phyloP scores from a whole-genome alignment of 495 filamentous ascomycete species.

The Podospora bellae-mahoneyi region DNA sequence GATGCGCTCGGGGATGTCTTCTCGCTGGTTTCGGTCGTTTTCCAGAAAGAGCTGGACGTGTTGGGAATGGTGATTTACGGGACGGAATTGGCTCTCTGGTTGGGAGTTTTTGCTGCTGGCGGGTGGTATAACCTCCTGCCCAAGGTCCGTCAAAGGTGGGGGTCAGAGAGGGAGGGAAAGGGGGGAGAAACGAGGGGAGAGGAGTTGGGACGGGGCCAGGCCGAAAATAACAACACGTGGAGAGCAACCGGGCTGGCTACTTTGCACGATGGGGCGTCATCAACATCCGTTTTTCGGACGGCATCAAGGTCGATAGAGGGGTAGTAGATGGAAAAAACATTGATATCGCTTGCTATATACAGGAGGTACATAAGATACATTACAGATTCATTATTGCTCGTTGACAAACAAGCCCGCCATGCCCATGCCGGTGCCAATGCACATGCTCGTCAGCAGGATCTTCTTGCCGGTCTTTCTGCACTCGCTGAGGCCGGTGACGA shows the following conservation, averaged over 20 bases:
- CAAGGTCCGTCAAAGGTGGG: conserved; percentile 36
- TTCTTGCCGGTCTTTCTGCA: conserved; percentile 74
- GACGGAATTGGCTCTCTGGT: conserved; percentile 58
- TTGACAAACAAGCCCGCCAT: conserved; percentile 87
- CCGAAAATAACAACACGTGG: neutral
- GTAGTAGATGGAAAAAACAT: neutral
- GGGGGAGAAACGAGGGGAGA: neutral
- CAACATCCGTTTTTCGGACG: neutral
- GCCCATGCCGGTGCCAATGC: conserved; percentile 75
- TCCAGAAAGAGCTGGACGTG: conserved; percentile 52
- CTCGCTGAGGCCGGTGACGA: conserved; percentile 81
- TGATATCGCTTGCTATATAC: conserved; percentile 5
- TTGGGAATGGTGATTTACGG: conserved; percentile 61
- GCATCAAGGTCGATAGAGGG: neutral
- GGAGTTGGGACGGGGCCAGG: neutral
- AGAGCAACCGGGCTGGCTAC: neutral
- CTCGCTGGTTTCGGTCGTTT: conserved; percentile 59
- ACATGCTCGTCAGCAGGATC: conserved; percentile 82
- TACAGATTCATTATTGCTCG: conserved; percentile 49
- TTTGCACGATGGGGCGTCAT: neutral
- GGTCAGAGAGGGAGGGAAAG: neutral
- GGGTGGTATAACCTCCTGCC: conserved; percentile 58
- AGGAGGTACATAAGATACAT: neutral
- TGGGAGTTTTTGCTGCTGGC: conserved; percentile 60
- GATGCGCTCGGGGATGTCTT: conserved; percentile 63